These are phyloP conservation scores for Vigna nakashimae DNA, from an alignment of 306 rosid genomes.

Conservation along the genomic window DNA sequence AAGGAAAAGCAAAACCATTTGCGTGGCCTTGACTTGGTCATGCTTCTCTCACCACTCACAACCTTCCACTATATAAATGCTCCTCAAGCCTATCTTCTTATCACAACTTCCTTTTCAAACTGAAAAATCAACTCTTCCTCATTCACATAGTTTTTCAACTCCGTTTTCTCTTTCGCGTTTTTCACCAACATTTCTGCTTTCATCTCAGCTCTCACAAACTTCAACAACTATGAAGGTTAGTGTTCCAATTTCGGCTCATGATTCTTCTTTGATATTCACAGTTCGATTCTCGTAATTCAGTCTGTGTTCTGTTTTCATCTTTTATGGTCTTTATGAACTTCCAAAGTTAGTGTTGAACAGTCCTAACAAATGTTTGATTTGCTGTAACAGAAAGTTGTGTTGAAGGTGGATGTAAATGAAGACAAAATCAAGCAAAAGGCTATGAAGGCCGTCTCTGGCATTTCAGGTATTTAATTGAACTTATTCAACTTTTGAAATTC, in stretches of 20 bases:
- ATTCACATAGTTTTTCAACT: background rate
- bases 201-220: conserved; percentile 8
- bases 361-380: background rate
- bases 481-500: background rate
- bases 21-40: too few species aligned
- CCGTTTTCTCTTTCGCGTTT: background rate
- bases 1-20: too few species aligned
- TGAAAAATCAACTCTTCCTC: background rate
- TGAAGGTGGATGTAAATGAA: conserved; percentile 57
- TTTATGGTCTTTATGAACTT: background rate
- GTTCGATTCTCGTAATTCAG: background rate
- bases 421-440: conserved; percentile 59
- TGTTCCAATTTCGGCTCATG: background rate
- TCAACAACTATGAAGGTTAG: conserved; percentile 53
- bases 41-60: too few species aligned
- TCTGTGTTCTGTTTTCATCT: background rate
- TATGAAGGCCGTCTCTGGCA: conserved; percentile 64
- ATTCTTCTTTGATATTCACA: background rate
- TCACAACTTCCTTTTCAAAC: conserved; percentile 25
- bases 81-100: background rate
- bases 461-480: conserved; percentile 51
- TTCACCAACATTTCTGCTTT: background rate
- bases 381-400: conserved; percentile 61
- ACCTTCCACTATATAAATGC: too few species aligned
- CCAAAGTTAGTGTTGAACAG: background rate